phyloP scores from a whole-genome alignment of 306 rosid species.

The Hylodesmum podocarpum region DNA sequence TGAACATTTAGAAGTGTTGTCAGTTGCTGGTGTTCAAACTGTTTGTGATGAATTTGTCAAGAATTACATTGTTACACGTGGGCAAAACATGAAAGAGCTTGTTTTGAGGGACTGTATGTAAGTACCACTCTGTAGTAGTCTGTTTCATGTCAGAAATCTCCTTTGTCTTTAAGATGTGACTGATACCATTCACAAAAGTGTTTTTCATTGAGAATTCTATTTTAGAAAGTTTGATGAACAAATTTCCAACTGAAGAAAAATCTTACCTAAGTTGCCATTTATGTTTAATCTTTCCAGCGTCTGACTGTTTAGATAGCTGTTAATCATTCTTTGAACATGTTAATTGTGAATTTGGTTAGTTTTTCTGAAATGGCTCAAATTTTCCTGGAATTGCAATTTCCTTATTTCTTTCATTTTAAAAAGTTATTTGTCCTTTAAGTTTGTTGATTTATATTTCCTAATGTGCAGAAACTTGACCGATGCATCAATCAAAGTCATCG shows the following conservation, averaged over 20 bases:
- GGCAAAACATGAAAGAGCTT: slow-evolving; percentile 77
- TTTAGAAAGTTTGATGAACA: not conserved
- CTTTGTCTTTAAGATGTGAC: slow-evolving; percentile 18
- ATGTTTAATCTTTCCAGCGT: not conserved
- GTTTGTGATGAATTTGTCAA: slow-evolving; percentile 61
- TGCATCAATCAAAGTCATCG: slow-evolving; percentile 64
- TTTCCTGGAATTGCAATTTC: not conserved
- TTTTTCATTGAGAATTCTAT: not conserved
- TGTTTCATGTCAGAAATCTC: slow-evolving; percentile 15
- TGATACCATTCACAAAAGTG: not conserved
- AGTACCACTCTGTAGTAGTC: slow-evolving; percentile 33
- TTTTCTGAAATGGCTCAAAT: not conserved
- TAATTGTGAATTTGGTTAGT: not conserved
- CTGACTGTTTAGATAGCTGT: not conserved
- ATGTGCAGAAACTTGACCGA: slow-evolving; percentile 81
- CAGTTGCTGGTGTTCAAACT: slow-evolving; percentile 64
- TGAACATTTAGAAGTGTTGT: slow-evolving; percentile 72
- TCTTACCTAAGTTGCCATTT: not conserved
- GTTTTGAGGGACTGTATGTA: slow-evolving; percentile 70
- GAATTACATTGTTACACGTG: slow-evolving; percentile 52
- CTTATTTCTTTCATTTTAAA: slow-evolving; percentile 10
- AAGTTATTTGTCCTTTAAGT: slow-evolving; percentile 8
- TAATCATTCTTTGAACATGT: slow-evolving; percentile 7
- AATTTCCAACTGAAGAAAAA: not conserved
- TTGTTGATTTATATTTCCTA: slow-evolving; percentile 25